Evolutionary conservation across 1,139 yeast genomes (phyloP), one percentile per base, ranked within the genome.

Genomic region (Candida mesenterica): DNA sequence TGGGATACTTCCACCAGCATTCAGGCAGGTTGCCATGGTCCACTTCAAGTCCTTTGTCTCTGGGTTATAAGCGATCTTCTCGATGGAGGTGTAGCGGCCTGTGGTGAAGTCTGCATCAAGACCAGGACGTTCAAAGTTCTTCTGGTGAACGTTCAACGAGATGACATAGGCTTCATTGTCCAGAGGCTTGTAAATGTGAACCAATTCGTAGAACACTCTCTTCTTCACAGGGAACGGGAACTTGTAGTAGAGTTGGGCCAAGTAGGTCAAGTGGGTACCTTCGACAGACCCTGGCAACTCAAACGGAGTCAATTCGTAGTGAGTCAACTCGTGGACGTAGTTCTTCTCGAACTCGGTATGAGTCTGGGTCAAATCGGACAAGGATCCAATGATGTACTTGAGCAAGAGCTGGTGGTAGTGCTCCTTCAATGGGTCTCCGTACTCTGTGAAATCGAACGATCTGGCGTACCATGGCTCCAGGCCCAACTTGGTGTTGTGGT

Each of bases 1-100:
- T 1, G 92, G 92, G 3, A 83, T 68, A 38, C 55, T 61, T 0
- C 94, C 94, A 17, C 82, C 78, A 1, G 89, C 82, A 39, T 75
- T 79, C 37, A 86, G 76, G 31, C 77, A 64, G 10, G 79, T 75
- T 13, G 78, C 75, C 87, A 82, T 79, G 5, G 61, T 50, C 94
- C 94, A 83, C 28, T 65, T 64, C 14, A 79, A 64, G 10, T 57
- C 47, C 28, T 64, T 59, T 13, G 64, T 59, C 8, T 56, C 66
- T 13, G 56, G 54, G 30, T 71, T 62, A 41, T 57, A 62, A 27
- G 58, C 55, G 15, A 82, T 60, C 28, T 68, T 61, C 50, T 83
- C 94, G 19, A 83, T 68, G 4, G 88, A 75, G 18, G 79, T 65
- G 55, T 82, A 83, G 24, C 57, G 51, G 0, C 75, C 82, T 6